Evolutionary conservation across 768 basidiomycete species (phyloP), one percentile per base, ranked within the genome.

Genomic region (Rhodotorula paludigena): DNA sequence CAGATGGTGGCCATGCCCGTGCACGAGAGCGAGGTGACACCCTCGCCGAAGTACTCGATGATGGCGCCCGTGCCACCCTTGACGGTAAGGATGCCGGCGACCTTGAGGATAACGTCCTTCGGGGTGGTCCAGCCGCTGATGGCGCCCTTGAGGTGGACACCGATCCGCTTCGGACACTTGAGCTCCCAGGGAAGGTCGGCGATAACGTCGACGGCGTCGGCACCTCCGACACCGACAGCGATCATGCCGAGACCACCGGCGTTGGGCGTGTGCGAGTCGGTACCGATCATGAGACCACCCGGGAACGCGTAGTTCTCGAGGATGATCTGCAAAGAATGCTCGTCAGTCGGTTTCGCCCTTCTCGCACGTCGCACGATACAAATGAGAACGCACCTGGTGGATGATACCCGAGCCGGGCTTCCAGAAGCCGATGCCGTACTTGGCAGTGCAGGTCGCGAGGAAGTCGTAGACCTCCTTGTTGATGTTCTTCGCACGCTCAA

Each of bases 401-500:
- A 99, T 97, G 80, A 99, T 99, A 81, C 94, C 94, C 76, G 92
- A 93, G 75, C 96, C 94, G 54, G 94, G 93, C 82, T 88, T 91
- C 94, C 94, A 99, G 84, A 99, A 99, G 69, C 94, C 94, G 74
- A 98, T 92, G 78, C 93, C 93, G 79, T 97, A 99, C 88, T 64
- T 71, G 64, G 93, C 93, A 53, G 92, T 93, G 54, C 89, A 90
- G 33, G 92, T 96, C 48, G 92, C 94, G 81, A 99, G 85, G 83
- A 99, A 99, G 82, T 98, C 92, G 80, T 97, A 98, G 58, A 99
- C 96, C 80, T 99, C 96, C 84, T 86, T 92, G 86, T 99, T 97
- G 77, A 89, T 89, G 69, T 89, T 82, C 77, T 89, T 86, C 60
- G 94, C 93, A 60, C 93, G 88, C 48, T 84, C 89, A 77, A 99